These are phyloP conservation scores for Plasmodium adleri DNA, from an alignment of 169 alveolate genomes.

Conservation along the genomic window DNA sequence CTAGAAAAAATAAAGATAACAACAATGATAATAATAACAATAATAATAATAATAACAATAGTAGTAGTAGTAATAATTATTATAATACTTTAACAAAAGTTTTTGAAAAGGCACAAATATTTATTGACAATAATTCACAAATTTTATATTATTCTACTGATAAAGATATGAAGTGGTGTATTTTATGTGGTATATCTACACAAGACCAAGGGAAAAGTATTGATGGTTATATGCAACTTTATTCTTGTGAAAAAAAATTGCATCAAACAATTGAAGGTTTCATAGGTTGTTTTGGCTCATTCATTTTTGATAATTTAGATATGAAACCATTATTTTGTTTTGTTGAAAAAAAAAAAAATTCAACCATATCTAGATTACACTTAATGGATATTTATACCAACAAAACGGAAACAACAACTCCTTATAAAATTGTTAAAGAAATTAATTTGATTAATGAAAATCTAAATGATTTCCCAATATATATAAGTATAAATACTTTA, in stretches of 20 bases:
- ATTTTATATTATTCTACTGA: slow-evolving; percentile 94
- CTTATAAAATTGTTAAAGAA: slow-evolving; percentile 83
- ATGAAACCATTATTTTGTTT: slow-evolving; percentile 90
- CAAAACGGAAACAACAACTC: slow-evolving; percentile 51
- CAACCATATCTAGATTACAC: slow-evolving; percentile 90
- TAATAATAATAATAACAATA: slow-evolving; percentile 93
- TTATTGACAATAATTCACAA: slow-evolving; percentile 91
- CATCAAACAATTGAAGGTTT: slow-evolving; percentile 96
- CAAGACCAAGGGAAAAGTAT: slow-evolving; percentile 92
- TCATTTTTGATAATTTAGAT: slow-evolving; percentile 86
- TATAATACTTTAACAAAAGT: slow-evolving; percentile 83
- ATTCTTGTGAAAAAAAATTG: slow-evolving; percentile 92
- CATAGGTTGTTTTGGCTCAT: slow-evolving; percentile 95
- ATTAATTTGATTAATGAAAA: slow-evolving; percentile 72
- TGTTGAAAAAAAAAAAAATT: slow-evolving; percentile 94
- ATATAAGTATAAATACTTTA: slow-evolving; percentile 86
- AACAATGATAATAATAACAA: slow-evolving; percentile 92
- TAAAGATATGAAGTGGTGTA: slow-evolving; percentile 93
- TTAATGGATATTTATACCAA: slow-evolving; percentile 93
- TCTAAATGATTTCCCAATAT: slow-evolving; percentile 86
- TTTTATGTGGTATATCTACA: slow-evolving; percentile 93
- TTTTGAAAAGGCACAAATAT: slow-evolving; percentile 92
- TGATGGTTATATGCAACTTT: slow-evolving; percentile 95
- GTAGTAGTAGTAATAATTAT: slow-evolving; percentile 82
- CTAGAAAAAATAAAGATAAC: slow-evolving; percentile 75